Conservation (phyloP, 208 protist species). For the Tritrichomonas musculus region DNA sequence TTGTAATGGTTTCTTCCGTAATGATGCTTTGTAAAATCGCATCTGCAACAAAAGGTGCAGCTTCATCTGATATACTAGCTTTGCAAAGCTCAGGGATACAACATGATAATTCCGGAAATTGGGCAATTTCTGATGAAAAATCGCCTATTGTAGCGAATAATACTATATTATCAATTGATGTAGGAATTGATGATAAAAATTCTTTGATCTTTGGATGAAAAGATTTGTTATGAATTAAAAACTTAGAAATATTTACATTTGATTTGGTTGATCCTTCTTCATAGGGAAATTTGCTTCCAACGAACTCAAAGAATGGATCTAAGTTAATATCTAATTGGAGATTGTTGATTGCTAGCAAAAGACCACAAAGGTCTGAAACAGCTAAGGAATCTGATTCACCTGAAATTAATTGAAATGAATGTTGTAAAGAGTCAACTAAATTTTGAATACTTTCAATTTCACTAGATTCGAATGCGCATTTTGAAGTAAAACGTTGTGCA, state of each 20-base stretch:
- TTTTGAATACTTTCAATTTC: not conserved
- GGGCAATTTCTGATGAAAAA: not conserved
- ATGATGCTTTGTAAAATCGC: not conserved
- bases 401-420: not conserved
- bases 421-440: not conserved
- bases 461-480: not conserved
- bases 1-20: not conserved
- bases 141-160: not conserved
- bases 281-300: not conserved
- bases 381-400: not conserved
- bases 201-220: not conserved
- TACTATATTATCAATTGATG: not conserved
- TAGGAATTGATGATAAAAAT: not conserved
- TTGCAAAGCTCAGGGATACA: not conserved
- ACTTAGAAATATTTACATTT: not conserved
- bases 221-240: not conserved
- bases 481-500: not conserved
- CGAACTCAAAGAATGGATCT: not conserved
- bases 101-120: not conserved
- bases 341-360: not conserved
- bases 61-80: not conserved
- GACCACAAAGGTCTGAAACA: not conserved
- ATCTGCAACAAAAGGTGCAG: not conserved
- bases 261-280: not conserved
- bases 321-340: not conserved